Base-by-base conservation (phyloP, 129 eudicot species). In the sunflower (Helianthus annuus) region DNA sequence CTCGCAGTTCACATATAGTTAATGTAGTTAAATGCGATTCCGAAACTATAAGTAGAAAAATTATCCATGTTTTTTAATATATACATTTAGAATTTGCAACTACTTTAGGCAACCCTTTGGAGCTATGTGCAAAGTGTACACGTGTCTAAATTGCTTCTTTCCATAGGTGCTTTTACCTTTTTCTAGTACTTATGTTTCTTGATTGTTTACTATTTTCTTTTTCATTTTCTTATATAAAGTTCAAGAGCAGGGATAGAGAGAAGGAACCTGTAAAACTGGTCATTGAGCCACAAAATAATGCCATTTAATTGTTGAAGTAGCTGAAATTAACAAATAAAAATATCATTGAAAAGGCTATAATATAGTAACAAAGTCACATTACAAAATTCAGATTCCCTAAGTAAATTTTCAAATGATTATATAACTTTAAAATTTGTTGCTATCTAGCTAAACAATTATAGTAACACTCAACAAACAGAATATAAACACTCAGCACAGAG, bases 231-330 rank as follows among this genome's bases (percentile, higher is more conserved):
- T 29, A 48, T 38, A 22, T n/a, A 68, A 77, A 5, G 5, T 9
- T 38, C 16, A 14, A 45, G 40, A 48, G 49, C 32, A 27, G 32
- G 32, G 14, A 36, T 38, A 62, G 49, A 61, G 65, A 62, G 54
- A 3, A 63, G 14, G 42, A 71, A 78, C 82, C 82, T 70, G 77
- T 63, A 29, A 78, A 78, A 49, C 65, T 44, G 45, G 66, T 12
- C 13, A 62, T 38, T 0, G 60, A 45, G 29, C 45, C 54, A 71
- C 45, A 64, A 32, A 44, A 13, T 64, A 64, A 63, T 1, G 77
- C 68, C 82, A 78, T 78, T 64, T 22, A 34, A 53, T 38, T 62
- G 73, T 32, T 45, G 62, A 71, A 64, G 45, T 54, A 66, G 53
- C 79, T 75, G 79, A 60, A 66, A 55, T 27, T 40, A 29, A 75